phyloP scores from a whole-genome alignment of 306 rosid genomes.

The Glycyrrhiza uralensis region DNA sequence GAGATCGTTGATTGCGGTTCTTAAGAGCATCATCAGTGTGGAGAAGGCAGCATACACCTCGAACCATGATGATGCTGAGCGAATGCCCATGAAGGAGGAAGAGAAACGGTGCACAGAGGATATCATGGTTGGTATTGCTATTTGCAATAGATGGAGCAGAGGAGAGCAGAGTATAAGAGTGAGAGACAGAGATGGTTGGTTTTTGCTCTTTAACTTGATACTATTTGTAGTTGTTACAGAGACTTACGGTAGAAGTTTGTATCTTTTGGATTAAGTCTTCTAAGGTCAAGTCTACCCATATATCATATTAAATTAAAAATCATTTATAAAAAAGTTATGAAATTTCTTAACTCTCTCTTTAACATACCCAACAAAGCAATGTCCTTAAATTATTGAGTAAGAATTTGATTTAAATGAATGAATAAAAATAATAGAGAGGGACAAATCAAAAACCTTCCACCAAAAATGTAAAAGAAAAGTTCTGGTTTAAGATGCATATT shows the following conservation, averaged over 20 bases:
- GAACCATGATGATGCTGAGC: slow-evolving; percentile 43
- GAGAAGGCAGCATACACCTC: slow-evolving; percentile 38
- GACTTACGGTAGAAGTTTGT: too few relatives aligned
- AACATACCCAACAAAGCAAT: too few relatives aligned
- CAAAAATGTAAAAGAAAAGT: too few relatives aligned
- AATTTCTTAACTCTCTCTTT: too few relatives aligned
- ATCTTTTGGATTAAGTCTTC: neutral
- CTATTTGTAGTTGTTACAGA: too few relatives aligned
- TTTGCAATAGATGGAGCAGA: neutral
- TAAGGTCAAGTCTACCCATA: neutral
- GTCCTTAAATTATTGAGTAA: too few relatives aligned
- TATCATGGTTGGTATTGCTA: slow-evolving; percentile 20
- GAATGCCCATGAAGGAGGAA: neutral
- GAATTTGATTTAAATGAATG: too few relatives aligned
- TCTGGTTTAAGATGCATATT: too few relatives aligned
- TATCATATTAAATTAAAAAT: too few relatives aligned
- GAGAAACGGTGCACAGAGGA: neutral
- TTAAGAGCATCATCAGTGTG: slow-evolving; percentile 34
- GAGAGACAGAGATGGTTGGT: neutral
- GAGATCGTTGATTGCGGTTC: slow-evolving; percentile 36
- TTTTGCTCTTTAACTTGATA: neutral
- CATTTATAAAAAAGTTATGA: neutral
- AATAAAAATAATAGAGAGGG: too few relatives aligned
- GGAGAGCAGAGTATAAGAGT: neutral
- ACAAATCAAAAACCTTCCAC: too few relatives aligned